A percentile compares a stretch with the other conserved stretches of the same genome.
Evolutionary conservation across 2,329 filamentous ascomycete genomes (phyloP).

Genomic region (Trichoderma endophyticum): DNA sequence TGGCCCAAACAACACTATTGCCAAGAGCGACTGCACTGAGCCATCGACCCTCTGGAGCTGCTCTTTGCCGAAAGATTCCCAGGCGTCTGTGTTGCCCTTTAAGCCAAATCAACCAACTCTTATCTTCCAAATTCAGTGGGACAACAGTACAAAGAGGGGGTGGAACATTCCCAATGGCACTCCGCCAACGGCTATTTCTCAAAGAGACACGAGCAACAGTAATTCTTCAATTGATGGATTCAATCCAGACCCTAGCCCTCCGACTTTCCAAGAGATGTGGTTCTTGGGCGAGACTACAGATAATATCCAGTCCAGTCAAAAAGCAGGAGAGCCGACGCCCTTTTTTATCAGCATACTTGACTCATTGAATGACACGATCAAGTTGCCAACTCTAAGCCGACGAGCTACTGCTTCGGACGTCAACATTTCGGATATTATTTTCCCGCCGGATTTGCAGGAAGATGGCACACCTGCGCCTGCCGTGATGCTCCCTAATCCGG

Average conservation of each 20-base stretch:
- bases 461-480: slow-evolving; percentile 73
- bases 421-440: slow-evolving; percentile 46
- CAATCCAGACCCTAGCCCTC: slow-evolving; percentile 54
- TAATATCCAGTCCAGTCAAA: slow-evolving; percentile 59
- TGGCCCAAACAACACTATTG: slow-evolving; percentile 62
- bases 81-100: slow-evolving; percentile 61
- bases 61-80: slow-evolving; percentile 73
- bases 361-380: slow-evolving; percentile 38
- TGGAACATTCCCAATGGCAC: slow-evolving; percentile 48
- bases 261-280: slow-evolving; percentile 65
- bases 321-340: slow-evolving; percentile 81
- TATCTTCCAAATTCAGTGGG: slow-evolving; percentile 72
- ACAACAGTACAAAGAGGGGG: slow-evolving; percentile 53
- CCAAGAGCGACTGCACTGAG: slow-evolving; percentile 66
- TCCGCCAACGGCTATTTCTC: slow-evolving; percentile 28
- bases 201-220: slow-evolving; percentile 23
- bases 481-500: slow-evolving; percentile 65
- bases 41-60: slow-evolving; percentile 83
- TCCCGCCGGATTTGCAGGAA: slow-evolving; percentile 57
- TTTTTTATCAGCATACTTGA: slow-evolving; percentile 77
- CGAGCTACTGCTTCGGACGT: slow-evolving; percentile 22
- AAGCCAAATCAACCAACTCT: slow-evolving; percentile 71
- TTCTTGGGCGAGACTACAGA: slow-evolving; percentile 89
- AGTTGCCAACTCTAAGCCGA: slow-evolving; percentile 24
- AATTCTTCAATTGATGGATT: slow-evolving; percentile 31